Evolutionary conservation across 75 land plant genomes (phyloP).

Genomic region (Isoetes taiwanensis): DNA sequence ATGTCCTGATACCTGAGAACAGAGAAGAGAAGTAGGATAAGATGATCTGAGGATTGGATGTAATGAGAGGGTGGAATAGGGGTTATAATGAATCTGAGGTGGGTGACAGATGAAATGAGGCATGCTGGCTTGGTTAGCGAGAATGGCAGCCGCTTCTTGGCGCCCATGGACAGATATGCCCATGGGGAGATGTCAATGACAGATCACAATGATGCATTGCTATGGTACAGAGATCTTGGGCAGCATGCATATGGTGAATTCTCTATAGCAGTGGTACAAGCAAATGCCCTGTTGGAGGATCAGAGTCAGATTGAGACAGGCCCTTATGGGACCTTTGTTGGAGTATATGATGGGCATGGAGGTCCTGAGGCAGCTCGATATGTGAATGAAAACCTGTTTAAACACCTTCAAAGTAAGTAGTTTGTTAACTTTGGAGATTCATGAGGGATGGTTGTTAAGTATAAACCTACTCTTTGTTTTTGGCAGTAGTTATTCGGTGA

Average conservation of each 20-base stretch:
- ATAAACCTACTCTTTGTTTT: no score
- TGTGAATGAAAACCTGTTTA: conserved; percentile 44
- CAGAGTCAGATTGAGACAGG: conserved; percentile 57
- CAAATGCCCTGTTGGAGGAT: conserved; percentile 45
- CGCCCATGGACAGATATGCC: conserved; percentile 42
- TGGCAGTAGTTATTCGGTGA: no score
- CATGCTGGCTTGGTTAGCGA: conserved; percentile 34
- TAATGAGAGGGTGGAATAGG: no score
- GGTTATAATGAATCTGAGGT: no score
- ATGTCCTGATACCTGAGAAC: no score
- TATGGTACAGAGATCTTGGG: conserved; percentile 52
- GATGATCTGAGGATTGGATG: no score
- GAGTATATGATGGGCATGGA: conserved; percentile 71
- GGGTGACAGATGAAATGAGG: conserved; percentile 14
- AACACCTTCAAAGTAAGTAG: conserved; percentile 45
- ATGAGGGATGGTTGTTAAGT: no score
- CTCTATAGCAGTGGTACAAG: conserved; percentile 61
- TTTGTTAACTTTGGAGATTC: no score
- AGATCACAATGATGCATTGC: conserved; percentile 30
- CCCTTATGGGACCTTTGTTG: conserved; percentile 34
- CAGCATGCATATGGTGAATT: conserved; percentile 49
- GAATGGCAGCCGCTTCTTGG: conserved; percentile 52
- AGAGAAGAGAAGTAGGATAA: no score
- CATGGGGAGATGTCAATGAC: conserved; percentile 40
- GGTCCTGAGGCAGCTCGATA: conserved; percentile 69